Conservation (phyloP, 768 basidiomycete species). For the Coprinopsis sp. region DNA sequence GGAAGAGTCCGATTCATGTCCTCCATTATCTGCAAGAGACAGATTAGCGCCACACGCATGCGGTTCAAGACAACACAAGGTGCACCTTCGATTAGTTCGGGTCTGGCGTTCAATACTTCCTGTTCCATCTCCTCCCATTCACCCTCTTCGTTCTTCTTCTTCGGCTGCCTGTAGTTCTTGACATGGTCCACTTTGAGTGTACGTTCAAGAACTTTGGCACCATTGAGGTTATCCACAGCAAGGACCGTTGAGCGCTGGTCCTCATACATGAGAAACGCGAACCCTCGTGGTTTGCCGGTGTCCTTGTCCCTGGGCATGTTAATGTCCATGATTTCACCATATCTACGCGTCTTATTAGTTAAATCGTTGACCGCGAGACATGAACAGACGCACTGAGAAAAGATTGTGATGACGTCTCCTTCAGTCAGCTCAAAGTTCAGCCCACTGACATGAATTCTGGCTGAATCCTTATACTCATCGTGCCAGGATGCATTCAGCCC, state of each 20-base stretch:
- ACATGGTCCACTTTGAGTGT: constrained; percentile 92
- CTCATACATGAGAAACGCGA: constrained; percentile 98
- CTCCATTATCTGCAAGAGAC: constrained; percentile 39
- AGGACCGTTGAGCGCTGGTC: constrained; percentile 94
- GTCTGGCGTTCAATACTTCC: constrained; percentile 84
- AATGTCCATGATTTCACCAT: constrained; percentile 94
- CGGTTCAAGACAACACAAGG: constrained; percentile 1
- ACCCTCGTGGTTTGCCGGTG: constrained; percentile 87
- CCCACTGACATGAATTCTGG: constrained; percentile 92
- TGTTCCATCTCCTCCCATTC: constrained; percentile 83
- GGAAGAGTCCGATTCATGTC: constrained; percentile 62
- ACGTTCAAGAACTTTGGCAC: constrained; percentile 80
- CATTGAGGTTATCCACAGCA: constrained; percentile 98
- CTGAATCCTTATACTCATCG: constrained; percentile 96
- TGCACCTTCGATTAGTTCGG: constrained; percentile 61
- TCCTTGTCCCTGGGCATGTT: constrained; percentile 93
- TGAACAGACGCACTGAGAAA: constrained; percentile 77
- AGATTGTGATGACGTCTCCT: constrained; percentile 95
- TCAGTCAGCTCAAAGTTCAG: constrained; percentile 87
- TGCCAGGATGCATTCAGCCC: constrained; percentile 85
- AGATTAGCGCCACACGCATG: constrained; percentile 6
- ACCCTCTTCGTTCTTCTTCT: constrained; percentile 70
- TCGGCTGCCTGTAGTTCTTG: constrained; percentile 87
- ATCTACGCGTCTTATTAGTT: constrained; percentile 44
- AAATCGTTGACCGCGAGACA: background rate